Conservation (phyloP, 495 filamentous ascomycete species). For the Annulohypoxylon maeteangense region DNA sequence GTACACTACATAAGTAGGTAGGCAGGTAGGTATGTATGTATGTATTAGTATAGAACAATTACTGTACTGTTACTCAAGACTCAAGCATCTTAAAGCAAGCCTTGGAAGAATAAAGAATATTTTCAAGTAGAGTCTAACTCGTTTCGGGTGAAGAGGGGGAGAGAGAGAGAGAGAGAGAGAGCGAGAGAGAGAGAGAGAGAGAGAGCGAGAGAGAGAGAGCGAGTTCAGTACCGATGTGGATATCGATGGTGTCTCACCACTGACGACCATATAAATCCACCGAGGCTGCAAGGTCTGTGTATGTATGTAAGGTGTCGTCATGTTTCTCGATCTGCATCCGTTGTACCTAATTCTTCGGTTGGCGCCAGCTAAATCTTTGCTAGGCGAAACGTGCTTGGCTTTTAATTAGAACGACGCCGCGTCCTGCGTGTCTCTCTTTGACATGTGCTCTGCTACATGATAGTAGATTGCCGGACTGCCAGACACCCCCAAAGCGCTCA, state of each 20-base stretch:
- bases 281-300: neutral
- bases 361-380: slow-evolving; percentile 21
- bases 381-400: slow-evolving; percentile 17
- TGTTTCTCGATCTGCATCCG: slow-evolving; percentile 25
- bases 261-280: neutral
- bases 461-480: neutral
- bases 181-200: neutral
- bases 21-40: neutral
- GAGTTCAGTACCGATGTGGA: neutral
- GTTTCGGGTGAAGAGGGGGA: neutral
- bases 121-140: neutral
- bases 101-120: neutral
- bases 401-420: slow-evolving; percentile 31
- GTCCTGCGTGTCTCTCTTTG: slow-evolving; percentile 11
- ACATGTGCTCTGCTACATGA: slow-evolving; percentile 14
- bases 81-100: neutral
- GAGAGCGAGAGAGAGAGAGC: neutral
- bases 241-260: neutral
- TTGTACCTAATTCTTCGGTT: slow-evolving; percentile 27
- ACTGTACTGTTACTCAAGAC: too few relatives aligned
- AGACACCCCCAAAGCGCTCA: slow-evolving; percentile 26
- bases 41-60: neutral
- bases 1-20: neutral
- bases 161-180: neutral
- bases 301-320: slow-evolving; percentile 36